These are phyloP conservation scores for barley (Hordeum vulgare) DNA, from an alignment of 176 grass and related monocot genomes.

Conservation along the genomic window MorexV3_pseudomolecules_assembly NC_058520.1:580440602-580441101, in stretches of 20 bases:
- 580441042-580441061: neutral
- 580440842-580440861: neutral
- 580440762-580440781: neutral
- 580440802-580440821: neutral
- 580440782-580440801: neutral
- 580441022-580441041: neutral
- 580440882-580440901: neutral
- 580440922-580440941: neutral
- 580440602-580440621: neutral
- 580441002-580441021: neutral
- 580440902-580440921: neutral
- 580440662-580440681: neutral
- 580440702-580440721: neutral
- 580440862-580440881: neutral
- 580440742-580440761: neutral
- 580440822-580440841: neutral
- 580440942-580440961: slow-evolving; percentile 12
- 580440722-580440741: slow-evolving; percentile 15
- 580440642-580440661: neutral
- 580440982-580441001: slow-evolving; percentile 1
- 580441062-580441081: neutral
- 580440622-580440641: neutral
- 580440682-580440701: neutral
- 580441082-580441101: neutral
- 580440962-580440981: neutral